Evolutionary conservation across 2,329 filamentous ascomycete species (phyloP).

Genomic region (Hymenoscyphus fraxineus): DNA sequence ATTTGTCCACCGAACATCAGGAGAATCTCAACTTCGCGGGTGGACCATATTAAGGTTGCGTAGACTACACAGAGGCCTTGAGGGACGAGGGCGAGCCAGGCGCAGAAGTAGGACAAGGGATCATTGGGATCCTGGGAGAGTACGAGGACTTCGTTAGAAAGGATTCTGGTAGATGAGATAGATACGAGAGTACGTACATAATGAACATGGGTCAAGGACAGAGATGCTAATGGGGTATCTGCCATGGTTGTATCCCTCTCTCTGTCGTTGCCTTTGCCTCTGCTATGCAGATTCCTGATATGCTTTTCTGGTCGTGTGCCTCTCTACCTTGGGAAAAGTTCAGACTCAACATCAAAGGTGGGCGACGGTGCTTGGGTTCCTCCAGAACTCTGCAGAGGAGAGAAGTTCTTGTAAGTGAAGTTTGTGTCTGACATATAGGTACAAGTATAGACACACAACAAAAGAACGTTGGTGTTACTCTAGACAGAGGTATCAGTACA

Average conservation of each 20-base stretch:
- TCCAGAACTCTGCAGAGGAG: neutral
- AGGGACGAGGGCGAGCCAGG: slow-evolving; percentile 89
- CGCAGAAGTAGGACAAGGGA: slow-evolving; percentile 78
- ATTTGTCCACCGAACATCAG: slow-evolving; percentile 92
- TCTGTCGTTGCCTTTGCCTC: too few relatives aligned
- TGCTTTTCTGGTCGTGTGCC: too few relatives aligned
- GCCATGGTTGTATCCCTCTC: slow-evolving; percentile 25
- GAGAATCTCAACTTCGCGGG: slow-evolving; percentile 82
- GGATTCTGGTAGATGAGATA: slow-evolving; percentile 1
- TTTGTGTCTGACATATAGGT: neutral
- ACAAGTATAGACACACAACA: neutral
- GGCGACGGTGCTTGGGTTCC: neutral
- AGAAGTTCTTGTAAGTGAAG: neutral
- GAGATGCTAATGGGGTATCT: slow-evolving; percentile 68
- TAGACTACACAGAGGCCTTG: slow-evolving; percentile 90
- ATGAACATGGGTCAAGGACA: slow-evolving; percentile 93
- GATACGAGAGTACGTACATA: slow-evolving; percentile 63
- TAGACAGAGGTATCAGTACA: neutral
- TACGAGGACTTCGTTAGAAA: slow-evolving; percentile 4
- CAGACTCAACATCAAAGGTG: neutral
- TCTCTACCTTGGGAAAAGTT: neutral
- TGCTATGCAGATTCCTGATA: too few relatives aligned
- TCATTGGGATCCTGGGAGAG: slow-evolving; percentile 73
- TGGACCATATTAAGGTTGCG: slow-evolving; percentile 83
- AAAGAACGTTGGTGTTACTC: neutral